Conservation (phyloP, 257 asterid species). For the Forsythia suspensa region DNA sequence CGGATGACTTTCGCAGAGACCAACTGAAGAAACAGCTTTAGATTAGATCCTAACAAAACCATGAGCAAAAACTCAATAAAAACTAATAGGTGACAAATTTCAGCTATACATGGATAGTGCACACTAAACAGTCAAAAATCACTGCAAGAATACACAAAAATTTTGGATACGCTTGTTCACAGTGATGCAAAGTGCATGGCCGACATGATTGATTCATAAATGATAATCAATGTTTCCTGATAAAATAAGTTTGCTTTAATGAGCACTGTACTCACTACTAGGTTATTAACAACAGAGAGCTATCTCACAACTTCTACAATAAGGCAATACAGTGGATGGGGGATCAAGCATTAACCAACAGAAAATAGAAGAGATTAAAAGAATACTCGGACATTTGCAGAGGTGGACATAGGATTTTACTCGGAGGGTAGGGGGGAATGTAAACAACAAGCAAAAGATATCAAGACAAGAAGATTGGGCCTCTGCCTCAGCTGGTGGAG, state of each 20-base stretch:
- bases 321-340: neutral
- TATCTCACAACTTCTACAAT: neutral
- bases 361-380: neutral
- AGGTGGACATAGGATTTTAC: no score
- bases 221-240: neutral
- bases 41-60: neutral
- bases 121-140: neutral
- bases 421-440: no score
- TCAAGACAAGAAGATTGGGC: constrained; percentile 26
- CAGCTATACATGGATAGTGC: neutral
- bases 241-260: neutral
- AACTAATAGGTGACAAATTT: neutral
- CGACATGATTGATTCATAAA: neutral
- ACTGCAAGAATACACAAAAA: neutral
- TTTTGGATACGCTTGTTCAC: neutral
- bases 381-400: neutral
- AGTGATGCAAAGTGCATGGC: neutral
- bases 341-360: neutral
- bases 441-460: no score
- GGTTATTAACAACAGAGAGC: neutral
- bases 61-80: neutral
- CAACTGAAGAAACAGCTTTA: constrained; percentile 28
- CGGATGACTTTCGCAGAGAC: constrained; percentile 74
- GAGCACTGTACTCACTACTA: neutral
- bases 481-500: constrained; percentile 36